A percentile compares a stretch with the other conserved stretches of the same genome.
Conservation (phyloP, 208 protist genomes). For the Strigomonas galati region DNA sequence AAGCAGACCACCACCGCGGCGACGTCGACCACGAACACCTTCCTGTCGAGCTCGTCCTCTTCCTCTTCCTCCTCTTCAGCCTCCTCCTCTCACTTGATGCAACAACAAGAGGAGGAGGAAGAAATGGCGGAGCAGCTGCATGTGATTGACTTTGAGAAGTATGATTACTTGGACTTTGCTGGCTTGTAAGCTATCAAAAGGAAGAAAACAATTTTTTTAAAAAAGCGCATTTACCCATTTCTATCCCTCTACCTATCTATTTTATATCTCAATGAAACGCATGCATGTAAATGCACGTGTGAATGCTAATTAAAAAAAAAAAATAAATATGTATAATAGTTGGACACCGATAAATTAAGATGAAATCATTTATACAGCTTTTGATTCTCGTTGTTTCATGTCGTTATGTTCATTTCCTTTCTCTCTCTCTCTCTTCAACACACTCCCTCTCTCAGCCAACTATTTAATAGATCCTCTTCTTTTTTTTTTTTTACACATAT, state of each 20-base stretch:
- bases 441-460: conserved; percentile 4
- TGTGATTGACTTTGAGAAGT: conserved; percentile 18
- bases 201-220: too few relatives aligned
- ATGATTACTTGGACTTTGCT: conserved; percentile 27
- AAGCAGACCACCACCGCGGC: too few relatives aligned
- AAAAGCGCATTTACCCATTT: too few relatives aligned
- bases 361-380: neutral
- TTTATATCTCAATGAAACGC: too few relatives aligned
- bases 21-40: neutral
- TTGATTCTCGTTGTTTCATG: neutral
- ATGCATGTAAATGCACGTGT: too few relatives aligned
- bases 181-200: conserved; percentile 10
- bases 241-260: too few relatives aligned
- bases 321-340: too few relatives aligned
- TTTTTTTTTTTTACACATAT: neutral
- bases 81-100: neutral
- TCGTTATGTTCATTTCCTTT: conserved; percentile 14
- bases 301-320: too few relatives aligned
- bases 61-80: too few relatives aligned
- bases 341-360: too few relatives aligned
- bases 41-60: neutral
- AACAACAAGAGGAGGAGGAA: neutral
- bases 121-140: neutral
- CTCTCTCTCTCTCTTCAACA: conserved; percentile 2
- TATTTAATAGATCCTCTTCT: neutral